Base-by-base conservation (phyloP, 768 basidiomycete genomes). In the Mycena galericulata region DNA sequence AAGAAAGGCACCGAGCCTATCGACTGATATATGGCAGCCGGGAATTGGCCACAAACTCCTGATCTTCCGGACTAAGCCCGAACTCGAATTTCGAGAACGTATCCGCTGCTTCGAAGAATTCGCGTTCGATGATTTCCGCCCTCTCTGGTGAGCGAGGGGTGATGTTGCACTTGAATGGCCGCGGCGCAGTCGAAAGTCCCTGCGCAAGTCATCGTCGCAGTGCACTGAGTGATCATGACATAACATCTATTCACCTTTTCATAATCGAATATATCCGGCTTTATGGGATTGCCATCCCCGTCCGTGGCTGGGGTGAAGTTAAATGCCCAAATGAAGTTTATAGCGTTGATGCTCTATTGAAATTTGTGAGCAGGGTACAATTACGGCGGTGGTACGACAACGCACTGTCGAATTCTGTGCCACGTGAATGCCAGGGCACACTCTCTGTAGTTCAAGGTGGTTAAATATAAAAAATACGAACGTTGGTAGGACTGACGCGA, bases 271-370 rank as follows among this genome's bases (percentile, higher is more conserved):
- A 64, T 45, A 61, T 75, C 72, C 29, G 65, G 32, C 15, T 54
- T 36, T 24, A 76, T 65, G 15, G 67, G 30, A 9, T 58, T 47
- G 15, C 66, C 59, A 11, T 20, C 24, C 7, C 38, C 46, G 29
- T 68, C 64, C 17, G 60, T 45, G 10, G n/a, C 61, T 0, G 57
- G 36, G 18, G 22, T 70, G 65, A 78, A 79, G 30, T 76, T 61
- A 69, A 79, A 79, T 3, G 75, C 75, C 78, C 78, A 79, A 5
- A 79, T 26, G 3, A 79, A 69, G 54, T 72, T 75, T 72, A 75
- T 75, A 11, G 64, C 62, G 49, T 74, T 75, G 24, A 79, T 56
- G 24, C 62, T 68, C 67, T 68, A n/a, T n/a, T n/a, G 27, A 9
- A 54, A 18, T 27, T 9, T 10, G 49, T 53, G 27, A 62, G 11